Evolutionary conservation across 495 filamentous ascomycete genomes (phyloP), one percentile per base, ranked within the genome.

Genomic region (Hypoxylon rickii): DNA sequence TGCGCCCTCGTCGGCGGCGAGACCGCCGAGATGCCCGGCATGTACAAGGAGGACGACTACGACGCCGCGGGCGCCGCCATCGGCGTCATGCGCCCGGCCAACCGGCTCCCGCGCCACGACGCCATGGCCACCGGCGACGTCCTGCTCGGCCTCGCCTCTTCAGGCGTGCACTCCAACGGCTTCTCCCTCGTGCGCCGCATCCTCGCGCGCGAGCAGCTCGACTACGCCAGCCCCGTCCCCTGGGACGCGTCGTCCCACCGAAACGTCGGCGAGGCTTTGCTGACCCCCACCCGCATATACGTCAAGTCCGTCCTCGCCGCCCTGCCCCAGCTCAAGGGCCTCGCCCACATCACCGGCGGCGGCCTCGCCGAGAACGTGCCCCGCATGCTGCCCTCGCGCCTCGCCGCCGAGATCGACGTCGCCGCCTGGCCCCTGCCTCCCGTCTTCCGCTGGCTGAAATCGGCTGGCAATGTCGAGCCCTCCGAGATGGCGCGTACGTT

Each of bases 21-120:
- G 71, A 97, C 94, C 2, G 94, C 94, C 7, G 94, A 97, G 74
- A 96, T 98, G 94, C 92, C 92, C 4, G 91, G 89, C 37, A 85
- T 97, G 72, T 96, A 96, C 74, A 70, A 84, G 5, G 82, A 79
- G 19, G 85, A 89, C 31, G 87, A 92, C 55, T 97, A 96, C 71
- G 92, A 97, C 63, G 89, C 92, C 11, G 91, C 89, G 15, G 94
- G 95, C 53, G 86, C 86, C 22, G 90, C 91, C 13, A 86, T 92
- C 45, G 94, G 94, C 38, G 89, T 89, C 42, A 88, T 97, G 72
- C 66, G 74, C 11, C 71, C 83, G n/a, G 78, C 76, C 2, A 76
- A 81, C 51, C 79, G 91, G 34, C 81, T 97, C 26, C 94, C 94
- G 0, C 76, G 87, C 61, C 90, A 81, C 48, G 77, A 81, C 4